Conservation (phyloP, 306 rosid genomes). For the Glycine soja region DNA sequence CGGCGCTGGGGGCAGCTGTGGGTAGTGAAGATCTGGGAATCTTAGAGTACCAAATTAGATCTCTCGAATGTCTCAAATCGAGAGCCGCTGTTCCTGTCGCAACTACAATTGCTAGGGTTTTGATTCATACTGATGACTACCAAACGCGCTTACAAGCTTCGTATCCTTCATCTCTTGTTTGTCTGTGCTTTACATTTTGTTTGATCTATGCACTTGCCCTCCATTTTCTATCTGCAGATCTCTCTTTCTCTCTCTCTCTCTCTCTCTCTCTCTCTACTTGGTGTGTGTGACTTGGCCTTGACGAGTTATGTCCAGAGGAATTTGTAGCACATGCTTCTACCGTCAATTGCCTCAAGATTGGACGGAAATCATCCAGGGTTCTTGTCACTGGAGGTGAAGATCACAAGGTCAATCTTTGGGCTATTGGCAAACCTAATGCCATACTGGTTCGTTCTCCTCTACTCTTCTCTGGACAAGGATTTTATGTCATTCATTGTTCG, state of each 20-base stretch:
- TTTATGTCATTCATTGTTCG: background rate
- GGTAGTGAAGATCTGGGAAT: constrained; percentile 51
- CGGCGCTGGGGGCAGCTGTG: constrained; percentile 1
- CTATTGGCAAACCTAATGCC: constrained; percentile 98
- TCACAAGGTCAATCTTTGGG: constrained; percentile 99
- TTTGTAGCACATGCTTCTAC: constrained; percentile 96
- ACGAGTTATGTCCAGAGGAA: constrained; percentile 78
- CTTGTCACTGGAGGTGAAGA: constrained; percentile 99
- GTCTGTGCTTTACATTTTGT: constrained; percentile 32
- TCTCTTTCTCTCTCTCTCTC: constrained; percentile 37
- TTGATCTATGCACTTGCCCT: constrained; percentile 39
- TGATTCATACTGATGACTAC: constrained; percentile 73
- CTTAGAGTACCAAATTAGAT: constrained; percentile 36
- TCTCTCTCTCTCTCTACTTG: background rate
- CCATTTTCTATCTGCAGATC: constrained; percentile 18
- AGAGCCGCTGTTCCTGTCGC: constrained; percentile 35
- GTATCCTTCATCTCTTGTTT: constrained; percentile 70
- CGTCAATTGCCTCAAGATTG: constrained; percentile 98
- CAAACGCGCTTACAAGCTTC: constrained; percentile 98
- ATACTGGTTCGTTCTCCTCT: constrained; percentile 71
- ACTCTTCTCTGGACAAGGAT: background rate
- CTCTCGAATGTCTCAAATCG: constrained; percentile 50
- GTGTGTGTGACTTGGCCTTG: constrained; percentile 59
- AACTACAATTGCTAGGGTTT: constrained; percentile 57
- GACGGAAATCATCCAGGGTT: constrained; percentile 89